Base-by-base conservation (phyloP, 108 stramenopile genomes). In the Licmophora abbreviata region DNA sequence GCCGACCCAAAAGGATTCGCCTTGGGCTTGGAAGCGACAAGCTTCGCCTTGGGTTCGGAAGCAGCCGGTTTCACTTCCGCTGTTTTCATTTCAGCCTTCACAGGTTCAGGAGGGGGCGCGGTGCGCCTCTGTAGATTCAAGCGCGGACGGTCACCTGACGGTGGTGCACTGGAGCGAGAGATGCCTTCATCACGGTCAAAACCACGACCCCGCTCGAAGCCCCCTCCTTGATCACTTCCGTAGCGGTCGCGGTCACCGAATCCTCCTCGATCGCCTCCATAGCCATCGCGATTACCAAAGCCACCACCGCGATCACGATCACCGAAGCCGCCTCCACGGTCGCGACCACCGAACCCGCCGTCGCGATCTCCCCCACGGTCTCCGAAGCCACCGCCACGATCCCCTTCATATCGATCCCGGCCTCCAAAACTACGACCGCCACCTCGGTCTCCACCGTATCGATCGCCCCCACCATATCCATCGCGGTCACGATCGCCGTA, bases 101-200 rank as follows among this genome's bases (percentile, higher is more conserved):
- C 24, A 23, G 18, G 15, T 27, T 48, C 26, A 17, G 51, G 61
- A 29, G 36, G 26, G 4, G 53, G 47, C 7, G 57, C 72, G 7
- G 77, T 79, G 25, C 79, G 58, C 29, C 49, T 36, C 25, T 59
- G 50, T 22, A 87, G 60, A 29, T 83, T 76, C 38, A 87, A 58
- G 27, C 77, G 66, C 23, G 81, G 79, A 29, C 83, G 71, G 37
- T 61, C 63, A 22, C 74, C 77, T 24, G 47, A 30, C 17, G 56
- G 11, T 14, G 61, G 14, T 21, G 56, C 66, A 69, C 11, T 15
- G 31, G 31, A 4, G 7, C 61, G 41, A 11, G 41, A 28, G 23
- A 52, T 34, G 20, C 54, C 49, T 11, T 44, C 46, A 47, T 28
- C 33, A 18, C 59, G 48, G 11, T 25, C 52, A 25, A 40, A 40